These are phyloP conservation scores for Penicillium fuscoglaucum DNA, from an alignment of 2,329 filamentous ascomycete genomes.

Conservation along the genomic window DNA sequence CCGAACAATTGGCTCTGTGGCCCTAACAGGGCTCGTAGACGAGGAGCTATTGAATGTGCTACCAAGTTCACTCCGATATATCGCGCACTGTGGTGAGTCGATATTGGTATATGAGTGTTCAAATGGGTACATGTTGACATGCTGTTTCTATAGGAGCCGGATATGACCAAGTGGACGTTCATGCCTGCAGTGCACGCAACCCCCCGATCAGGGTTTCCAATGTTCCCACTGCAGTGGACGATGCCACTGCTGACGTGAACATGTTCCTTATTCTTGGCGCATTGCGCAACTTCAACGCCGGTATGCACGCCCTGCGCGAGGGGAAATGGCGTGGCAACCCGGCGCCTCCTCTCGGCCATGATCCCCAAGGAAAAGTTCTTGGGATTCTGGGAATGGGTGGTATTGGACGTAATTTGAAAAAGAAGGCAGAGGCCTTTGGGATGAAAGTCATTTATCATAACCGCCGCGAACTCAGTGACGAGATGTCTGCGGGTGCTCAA, in stretches of 20 bases:
- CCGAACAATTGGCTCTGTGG: constrained; percentile 67
- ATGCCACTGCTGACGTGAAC: constrained; percentile 77
- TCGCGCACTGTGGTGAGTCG: constrained; percentile 43
- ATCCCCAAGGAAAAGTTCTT: constrained; percentile 74
- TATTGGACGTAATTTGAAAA: constrained; percentile 75
- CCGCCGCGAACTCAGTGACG: constrained; percentile 59
- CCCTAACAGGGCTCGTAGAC: constrained; percentile 69
- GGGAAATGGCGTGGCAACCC: constrained; percentile 66
- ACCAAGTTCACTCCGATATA: constrained; percentile 40
- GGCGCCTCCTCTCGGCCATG: constrained; percentile 63
- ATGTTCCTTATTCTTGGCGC: constrained; percentile 82
- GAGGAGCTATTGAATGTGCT: constrained; percentile 62
- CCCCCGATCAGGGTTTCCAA: constrained; percentile 70
- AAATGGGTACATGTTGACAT: not conserved
- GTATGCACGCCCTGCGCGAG: constrained; percentile 65
- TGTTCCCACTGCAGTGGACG: constrained; percentile 76
- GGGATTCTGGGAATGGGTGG: constrained; percentile 86
- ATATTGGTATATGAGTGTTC: too few species aligned
- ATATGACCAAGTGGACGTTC: constrained; percentile 78
- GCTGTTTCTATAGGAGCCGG: constrained; percentile 62
- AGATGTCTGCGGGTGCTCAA: constrained; percentile 44
- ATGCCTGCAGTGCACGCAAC: constrained; percentile 65
- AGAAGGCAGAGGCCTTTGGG: constrained; percentile 71
- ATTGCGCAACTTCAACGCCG: constrained; percentile 68
- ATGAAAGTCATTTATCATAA: constrained; percentile 78